Percentiles rank a stretch among this genome's conserved stretches.
These are phyloP conservation scores for Aspergillus tamarii DNA, from an alignment of 2,329 filamentous ascomycete species.

Conservation along the genomic window DNA sequence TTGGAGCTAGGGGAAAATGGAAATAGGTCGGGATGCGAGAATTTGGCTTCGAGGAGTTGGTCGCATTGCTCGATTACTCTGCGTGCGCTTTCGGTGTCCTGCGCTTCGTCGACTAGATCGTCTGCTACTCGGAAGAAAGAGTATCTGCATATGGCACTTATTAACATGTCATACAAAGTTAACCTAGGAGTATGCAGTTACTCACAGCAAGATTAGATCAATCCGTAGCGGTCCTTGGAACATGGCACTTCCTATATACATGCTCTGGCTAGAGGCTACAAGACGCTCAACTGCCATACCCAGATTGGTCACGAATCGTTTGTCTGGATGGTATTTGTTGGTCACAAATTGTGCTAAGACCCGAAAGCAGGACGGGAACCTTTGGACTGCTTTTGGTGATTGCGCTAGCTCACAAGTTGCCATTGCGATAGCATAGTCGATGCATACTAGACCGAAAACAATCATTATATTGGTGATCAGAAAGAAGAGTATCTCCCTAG, in stretches of 20 bases:
- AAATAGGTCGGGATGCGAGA: background rate
- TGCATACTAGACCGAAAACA: conserved; percentile 68
- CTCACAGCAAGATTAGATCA: conserved; percentile 66
- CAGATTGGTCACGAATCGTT: conserved; percentile 58
- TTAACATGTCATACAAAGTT: conserved; percentile 10
- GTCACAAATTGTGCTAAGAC: conserved; percentile 8
- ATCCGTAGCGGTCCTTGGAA: conserved; percentile 70
- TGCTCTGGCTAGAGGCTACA: conserved; percentile 69
- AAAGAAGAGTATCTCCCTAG: conserved; percentile 71
- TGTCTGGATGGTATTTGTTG: conserved; percentile 57
- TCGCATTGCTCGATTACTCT: background rate
- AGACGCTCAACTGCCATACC: conserved; percentile 62
- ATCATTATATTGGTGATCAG: conserved; percentile 70
- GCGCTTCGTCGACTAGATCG: conserved; percentile 70
- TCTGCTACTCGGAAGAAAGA: conserved; percentile 75
- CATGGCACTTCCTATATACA: conserved; percentile 71
- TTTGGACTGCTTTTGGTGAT: background rate
- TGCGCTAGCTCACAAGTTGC: conserved; percentile 38
- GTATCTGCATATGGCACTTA: conserved; percentile 51
- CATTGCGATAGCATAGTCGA: conserved; percentile 70
- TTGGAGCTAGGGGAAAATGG: background rate
- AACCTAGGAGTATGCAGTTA: background rate
- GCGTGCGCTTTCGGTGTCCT: conserved; percentile 32
- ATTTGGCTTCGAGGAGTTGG: background rate
- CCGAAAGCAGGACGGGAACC: conserved; percentile 27